Evolutionary conservation across 331 rosid genomes (phyloP), one percentile per base, ranked within the genome.

Genomic region (Quercus lobata): DNA sequence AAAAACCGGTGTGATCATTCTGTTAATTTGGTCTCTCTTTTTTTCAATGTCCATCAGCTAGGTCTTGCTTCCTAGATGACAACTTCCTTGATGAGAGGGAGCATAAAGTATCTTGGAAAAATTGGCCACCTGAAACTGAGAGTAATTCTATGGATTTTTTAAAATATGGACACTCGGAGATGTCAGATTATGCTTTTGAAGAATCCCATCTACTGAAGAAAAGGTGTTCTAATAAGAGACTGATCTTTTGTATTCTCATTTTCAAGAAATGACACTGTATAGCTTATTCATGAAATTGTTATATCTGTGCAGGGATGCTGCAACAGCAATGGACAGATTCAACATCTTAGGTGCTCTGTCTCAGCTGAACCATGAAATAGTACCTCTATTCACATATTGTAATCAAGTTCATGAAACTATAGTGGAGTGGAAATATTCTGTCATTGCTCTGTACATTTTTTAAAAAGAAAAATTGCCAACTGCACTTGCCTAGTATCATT

Each of bases 261-360:
- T 69, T 85, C 63, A 44, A 53, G 41, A 57, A 77, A 72, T 65
- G 70, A 34, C 57, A 75, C 53, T 73, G 37, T 17, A 21, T 63
- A 73, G 16, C 75, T 15, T 77, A 81, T 73, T 78, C 46, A 79
- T 84, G 78, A 78, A 53, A 27, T 82, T 76, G 76, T 60, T 83
- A 57, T 78, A 66, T 76, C 62, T 78, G 72, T 78, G 78, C 84
- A 94, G 98, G 90, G 76, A 80, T 83, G 83, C 89, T 55, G 68
- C 86, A 41, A 76, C 78, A 71, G 79, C 73, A 78, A 80, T 58
- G 88, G 81, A 91, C 82, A 85, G 79, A 86, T 84, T 86, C 75
- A 83, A 90, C 83, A 49, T 76, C 78, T 55, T 57, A 61, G 97
- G 97, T 92, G 79, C 83, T 82, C 80, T 54, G 76, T 72, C 83